Base-by-base conservation (phyloP, 495 filamentous ascomycete genomes). In the Xylaria palmicola region DNA sequence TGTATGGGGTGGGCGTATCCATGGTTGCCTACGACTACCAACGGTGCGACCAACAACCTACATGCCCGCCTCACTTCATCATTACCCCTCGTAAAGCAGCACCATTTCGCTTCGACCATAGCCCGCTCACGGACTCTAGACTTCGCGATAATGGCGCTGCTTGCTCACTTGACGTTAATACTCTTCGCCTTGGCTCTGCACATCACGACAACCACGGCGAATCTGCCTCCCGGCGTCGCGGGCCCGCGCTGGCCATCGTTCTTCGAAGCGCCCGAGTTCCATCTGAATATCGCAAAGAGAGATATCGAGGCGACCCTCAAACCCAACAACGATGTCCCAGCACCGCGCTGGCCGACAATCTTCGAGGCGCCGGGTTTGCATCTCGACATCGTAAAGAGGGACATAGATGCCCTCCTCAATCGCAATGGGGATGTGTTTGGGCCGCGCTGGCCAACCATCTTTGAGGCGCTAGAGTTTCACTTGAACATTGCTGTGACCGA, bases 201-300 rank as follows among this genome's bases (percentile, higher is more conserved):
- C 12, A 12, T 34, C 48, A 34, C 27, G 1, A 20, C n/a, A 9
- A n/a, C n/a, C 13, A 43, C 20, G 3, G 41, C 29, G 13, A 45
- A 48, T 34, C 17, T 48, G 15, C 27, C 27, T 17, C 55, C 40
- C 7, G 29, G 41, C 12, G 41, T 36, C 12, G n/a, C 17, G 29
- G 40, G 29, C 20, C 30, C 55, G 17, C 40, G 55, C 4, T 37
- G 41, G 40, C 41, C 55, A 34, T 57, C 41, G 20, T 47, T 48
- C 41, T 41, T 55, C 22, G 52, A 53, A 37, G 32, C 50, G 3
- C 50, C 34, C 1, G 34, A 27, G 3, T 53, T 40, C 12, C 34
- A 53, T n/a, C 4, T 53, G 30, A 39, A 53, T 24, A 40, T 53
- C n/a, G 48, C 48, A 8, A 30, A 19, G 9, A 34, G 29, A 51